phyloP scores from a whole-genome alignment of 2,329 filamentous ascomycete genomes.

The Penicillium sp. region DNA sequence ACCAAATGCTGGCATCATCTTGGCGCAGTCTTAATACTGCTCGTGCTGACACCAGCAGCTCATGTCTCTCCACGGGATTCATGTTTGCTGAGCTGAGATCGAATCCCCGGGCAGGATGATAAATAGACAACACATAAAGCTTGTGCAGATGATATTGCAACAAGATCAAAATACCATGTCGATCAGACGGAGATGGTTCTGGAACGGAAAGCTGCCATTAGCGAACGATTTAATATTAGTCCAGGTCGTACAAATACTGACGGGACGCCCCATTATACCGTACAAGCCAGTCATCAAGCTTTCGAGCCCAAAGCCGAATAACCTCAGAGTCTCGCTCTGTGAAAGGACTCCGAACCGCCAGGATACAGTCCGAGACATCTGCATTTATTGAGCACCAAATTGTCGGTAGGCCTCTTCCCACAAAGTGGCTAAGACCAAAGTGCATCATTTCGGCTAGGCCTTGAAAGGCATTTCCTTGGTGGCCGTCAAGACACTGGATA shows the following conservation, averaged over 20 bases:
- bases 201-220: background rate
- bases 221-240: background rate
- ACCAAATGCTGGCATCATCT: conserved; percentile 33
- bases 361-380: conserved; percentile 9
- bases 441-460: conserved; percentile 33
- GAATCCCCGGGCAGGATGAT: conserved; percentile 31
- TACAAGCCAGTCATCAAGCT: conserved; percentile 32
- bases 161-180: conserved; percentile 31
- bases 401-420: conserved; percentile 28
- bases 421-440: conserved; percentile 30
- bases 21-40: conserved; percentile 29
- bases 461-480: conserved; percentile 27
- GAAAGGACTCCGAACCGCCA: conserved; percentile 20
- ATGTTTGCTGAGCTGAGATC: conserved; percentile 30
- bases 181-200: conserved; percentile 30
- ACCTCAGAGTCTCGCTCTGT: conserved; percentile 29
- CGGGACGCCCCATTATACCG: conserved; percentile 30
- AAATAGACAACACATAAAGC: conserved; percentile 32
- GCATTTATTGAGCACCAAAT: conserved; percentile 31
- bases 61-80: conserved; percentile 26
- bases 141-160: conserved; percentile 34
- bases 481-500: conserved; percentile 20
- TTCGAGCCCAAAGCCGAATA: conserved; percentile 29
- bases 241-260: conserved; percentile 7
- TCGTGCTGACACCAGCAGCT: conserved; percentile 30